Evolutionary conservation across 2,329 filamentous ascomycete genomes (phyloP).

Genomic region (Blastomyces silverae): DNA sequence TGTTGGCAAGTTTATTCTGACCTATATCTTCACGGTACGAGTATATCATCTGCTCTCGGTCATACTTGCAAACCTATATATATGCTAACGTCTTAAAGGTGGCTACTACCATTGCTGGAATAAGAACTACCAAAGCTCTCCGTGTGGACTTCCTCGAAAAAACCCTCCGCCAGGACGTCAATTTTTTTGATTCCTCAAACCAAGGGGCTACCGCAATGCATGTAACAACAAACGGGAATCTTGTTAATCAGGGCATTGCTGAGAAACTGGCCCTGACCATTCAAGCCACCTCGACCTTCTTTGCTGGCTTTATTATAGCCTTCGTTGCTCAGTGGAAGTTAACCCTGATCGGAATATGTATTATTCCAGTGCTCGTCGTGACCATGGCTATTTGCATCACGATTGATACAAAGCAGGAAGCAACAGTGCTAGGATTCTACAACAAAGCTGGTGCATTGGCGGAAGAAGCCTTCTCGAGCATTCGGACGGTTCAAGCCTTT

Average conservation of each 20-base stretch:
- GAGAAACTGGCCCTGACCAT: constrained; percentile 35
- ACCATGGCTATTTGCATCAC: constrained; percentile 24
- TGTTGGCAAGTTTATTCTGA: constrained; percentile 10
- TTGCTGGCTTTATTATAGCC: constrained; percentile 38
- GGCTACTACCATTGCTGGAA: constrained; percentile 10
- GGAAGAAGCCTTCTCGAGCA: constrained; percentile 44
- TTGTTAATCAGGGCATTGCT: constrained; percentile 37
- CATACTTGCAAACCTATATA: not conserved
- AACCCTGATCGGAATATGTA: constrained; percentile 41
- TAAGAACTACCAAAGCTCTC: constrained; percentile 11
- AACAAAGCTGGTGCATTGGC: constrained; percentile 42
- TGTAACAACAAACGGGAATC: constrained; percentile 30
- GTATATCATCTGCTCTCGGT: not conserved
- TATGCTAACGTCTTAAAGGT: constrained; percentile 11
- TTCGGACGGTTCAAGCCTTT: constrained; percentile 46
- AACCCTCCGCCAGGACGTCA: constrained; percentile 13
- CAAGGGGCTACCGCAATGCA: constrained; percentile 13
- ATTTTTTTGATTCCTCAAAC: constrained; percentile 12
- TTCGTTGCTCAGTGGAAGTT: constrained; percentile 41
- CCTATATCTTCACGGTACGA: constrained; percentile 13
- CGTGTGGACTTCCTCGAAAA: constrained; percentile 12
- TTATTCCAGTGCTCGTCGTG: constrained; percentile 41
- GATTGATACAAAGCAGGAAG: constrained; percentile 25
- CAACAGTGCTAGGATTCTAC: constrained; percentile 34
- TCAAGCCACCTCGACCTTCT: constrained; percentile 34